phyloP scores from a whole-genome alignment of 257 asterid species.

The Capsicum pubescens region DNA sequence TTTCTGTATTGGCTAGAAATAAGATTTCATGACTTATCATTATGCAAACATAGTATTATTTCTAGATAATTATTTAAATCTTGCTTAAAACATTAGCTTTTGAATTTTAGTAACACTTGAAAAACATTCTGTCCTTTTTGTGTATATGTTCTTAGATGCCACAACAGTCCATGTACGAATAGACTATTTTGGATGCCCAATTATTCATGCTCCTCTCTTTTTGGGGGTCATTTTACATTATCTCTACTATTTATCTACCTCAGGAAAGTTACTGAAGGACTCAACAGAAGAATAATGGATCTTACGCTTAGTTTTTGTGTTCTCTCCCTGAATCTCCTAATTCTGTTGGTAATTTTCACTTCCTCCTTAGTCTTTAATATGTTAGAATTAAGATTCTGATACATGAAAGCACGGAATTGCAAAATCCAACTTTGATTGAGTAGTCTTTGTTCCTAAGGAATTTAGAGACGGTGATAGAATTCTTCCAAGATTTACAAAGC shows the following conservation, averaged over 20 bases:
- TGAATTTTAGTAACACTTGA: background rate
- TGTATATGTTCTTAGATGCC: background rate
- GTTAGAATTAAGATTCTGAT: too few species aligned
- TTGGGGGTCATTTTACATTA: background rate
- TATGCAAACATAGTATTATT: background rate
- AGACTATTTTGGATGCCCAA: too few species aligned
- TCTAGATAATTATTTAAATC: background rate
- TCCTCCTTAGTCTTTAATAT: too few species aligned
- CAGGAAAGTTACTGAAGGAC: background rate
- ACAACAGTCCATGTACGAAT: background rate
- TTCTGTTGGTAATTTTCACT: conserved; percentile 45
- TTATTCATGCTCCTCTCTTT: too few species aligned
- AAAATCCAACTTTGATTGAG: too few species aligned
- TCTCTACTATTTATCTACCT: background rate
- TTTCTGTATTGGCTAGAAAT: too few species aligned
- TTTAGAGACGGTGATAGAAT: too few species aligned
- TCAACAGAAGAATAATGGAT: conserved; percentile 36
- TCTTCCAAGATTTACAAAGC: too few species aligned
- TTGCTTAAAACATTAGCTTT: background rate
- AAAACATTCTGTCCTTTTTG: background rate
- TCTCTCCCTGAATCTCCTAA: conserved; percentile 45
- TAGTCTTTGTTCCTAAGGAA: too few species aligned
- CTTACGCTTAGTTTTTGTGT: conserved; percentile 38
- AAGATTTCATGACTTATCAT: background rate
- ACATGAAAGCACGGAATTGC: too few species aligned